Evolutionary conservation across 345 rosid species (phyloP).

Genomic region (Turritis glabra): DNA sequence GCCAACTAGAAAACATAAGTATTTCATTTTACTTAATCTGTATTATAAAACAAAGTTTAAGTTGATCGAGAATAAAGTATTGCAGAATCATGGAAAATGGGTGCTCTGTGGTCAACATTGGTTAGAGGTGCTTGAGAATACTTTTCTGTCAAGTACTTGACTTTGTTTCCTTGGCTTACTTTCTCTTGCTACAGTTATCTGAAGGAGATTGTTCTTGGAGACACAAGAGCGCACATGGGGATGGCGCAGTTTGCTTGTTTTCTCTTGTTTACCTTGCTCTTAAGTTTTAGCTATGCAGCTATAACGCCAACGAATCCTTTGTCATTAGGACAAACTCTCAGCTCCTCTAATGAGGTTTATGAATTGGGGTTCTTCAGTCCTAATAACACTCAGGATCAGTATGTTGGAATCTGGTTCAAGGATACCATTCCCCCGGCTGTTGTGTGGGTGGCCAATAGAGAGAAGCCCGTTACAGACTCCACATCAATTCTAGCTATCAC

Average conservation of each 20-base stretch:
- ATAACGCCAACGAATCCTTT: not conserved
- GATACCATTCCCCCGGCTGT: too few species aligned
- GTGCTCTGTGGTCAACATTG: slow-evolving; percentile 8
- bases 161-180: not conserved
- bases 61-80: slow-evolving; percentile 20
- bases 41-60: not conserved
- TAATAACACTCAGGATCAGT: not conserved
- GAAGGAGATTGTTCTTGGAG: slow-evolving; percentile 5
- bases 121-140: not conserved
- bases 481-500: slow-evolving; percentile 14
- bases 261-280: not conserved
- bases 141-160: not conserved
- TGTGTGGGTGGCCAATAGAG: too few species aligned
- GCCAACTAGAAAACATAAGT: not conserved
- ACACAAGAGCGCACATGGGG: not conserved
- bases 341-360: not conserved
- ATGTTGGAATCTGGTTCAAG: not conserved
- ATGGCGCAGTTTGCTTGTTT: not conserved
- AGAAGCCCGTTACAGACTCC: too few species aligned
- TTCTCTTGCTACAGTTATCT: slow-evolving; percentile 1
- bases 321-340: not conserved
- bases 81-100: slow-evolving; percentile 13
- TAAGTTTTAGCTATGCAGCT: not conserved
- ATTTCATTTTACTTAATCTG: not conserved
- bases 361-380: not conserved